A percentile compares a stretch with the other conserved stretches of the same genome.
phyloP scores from a whole-genome alignment of 1,284 basidiomycete species.

The Rhodofomes roseus region DNA sequence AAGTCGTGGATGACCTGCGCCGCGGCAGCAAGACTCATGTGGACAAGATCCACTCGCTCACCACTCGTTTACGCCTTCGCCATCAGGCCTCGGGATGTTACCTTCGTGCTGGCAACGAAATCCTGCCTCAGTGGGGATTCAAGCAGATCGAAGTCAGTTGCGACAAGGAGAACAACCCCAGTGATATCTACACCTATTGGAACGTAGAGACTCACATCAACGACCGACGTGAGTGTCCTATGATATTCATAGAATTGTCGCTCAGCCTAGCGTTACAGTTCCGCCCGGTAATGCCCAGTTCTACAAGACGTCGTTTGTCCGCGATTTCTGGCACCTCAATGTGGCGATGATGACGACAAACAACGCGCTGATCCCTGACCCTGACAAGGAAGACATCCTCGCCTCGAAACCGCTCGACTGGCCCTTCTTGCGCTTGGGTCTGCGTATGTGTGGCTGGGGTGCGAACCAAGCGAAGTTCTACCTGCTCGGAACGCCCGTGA shows the following conservation, averaged over 20 bases:
- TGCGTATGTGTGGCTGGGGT: slow-evolving; percentile 98
- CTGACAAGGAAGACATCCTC: slow-evolving; percentile 97
- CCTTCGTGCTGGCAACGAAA: slow-evolving; percentile 83
- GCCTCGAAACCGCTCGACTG: slow-evolving; percentile 92
- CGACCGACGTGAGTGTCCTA: slow-evolving; percentile 65
- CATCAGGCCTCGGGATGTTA: slow-evolving; percentile 85
- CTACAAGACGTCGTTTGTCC: slow-evolving; percentile 90
- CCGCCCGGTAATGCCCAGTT: slow-evolving; percentile 79
- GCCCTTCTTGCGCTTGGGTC: slow-evolving; percentile 86
- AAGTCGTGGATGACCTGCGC: slow-evolving; percentile 89
- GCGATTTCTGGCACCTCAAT: slow-evolving; percentile 98
- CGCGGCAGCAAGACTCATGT: slow-evolving; percentile 58
- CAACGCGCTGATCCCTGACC: slow-evolving; percentile 95
- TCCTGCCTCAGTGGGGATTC: slow-evolving; percentile 98
- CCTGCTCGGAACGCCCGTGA: slow-evolving; percentile 86
- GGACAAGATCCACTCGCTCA: slow-evolving; percentile 81
- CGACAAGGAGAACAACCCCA: slow-evolving; percentile 82
- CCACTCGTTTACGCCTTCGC: slow-evolving; percentile 84
- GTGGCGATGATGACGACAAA: slow-evolving; percentile 99
- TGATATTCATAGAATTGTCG: slow-evolving; percentile 1
- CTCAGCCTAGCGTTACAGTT: slow-evolving; percentile 44
- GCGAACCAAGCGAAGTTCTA: slow-evolving; percentile 90
- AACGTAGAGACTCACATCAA: slow-evolving; percentile 99
- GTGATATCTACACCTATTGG: slow-evolving; percentile 91
- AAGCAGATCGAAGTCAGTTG: slow-evolving; percentile 98